phyloP scores from a whole-genome alignment of 192 early-diverging fungal species.

The Backusella parvicylindrica region DNA sequence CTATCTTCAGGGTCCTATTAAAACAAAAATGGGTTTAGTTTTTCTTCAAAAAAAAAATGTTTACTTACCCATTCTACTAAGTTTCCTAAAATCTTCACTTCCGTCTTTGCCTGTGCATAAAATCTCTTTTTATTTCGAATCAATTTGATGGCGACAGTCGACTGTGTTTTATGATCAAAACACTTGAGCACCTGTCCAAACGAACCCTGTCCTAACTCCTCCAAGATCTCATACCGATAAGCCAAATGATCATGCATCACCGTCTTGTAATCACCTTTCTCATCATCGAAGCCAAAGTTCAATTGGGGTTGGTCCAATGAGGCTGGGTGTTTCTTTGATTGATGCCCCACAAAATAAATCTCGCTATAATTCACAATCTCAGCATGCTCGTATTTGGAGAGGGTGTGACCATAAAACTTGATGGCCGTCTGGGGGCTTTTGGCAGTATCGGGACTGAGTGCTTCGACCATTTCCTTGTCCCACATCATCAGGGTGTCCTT shows the following conservation, averaged over 20 bases:
- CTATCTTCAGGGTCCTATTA: slow-evolving; percentile 73
- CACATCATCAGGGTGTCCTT: background rate
- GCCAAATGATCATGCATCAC: slow-evolving; percentile 80
- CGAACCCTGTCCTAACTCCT: slow-evolving; percentile 79
- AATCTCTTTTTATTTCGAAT: slow-evolving; percentile 96
- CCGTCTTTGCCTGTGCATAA: slow-evolving; percentile 90
- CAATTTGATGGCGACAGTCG: slow-evolving; percentile 85
- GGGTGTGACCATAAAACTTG: slow-evolving; percentile 58
- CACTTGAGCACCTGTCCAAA: slow-evolving; percentile 95
- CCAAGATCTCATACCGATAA: slow-evolving; percentile 91
- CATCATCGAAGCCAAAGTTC: slow-evolving; percentile 79
- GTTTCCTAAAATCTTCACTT: slow-evolving; percentile 89
- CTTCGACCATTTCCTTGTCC: background rate
- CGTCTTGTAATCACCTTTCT: slow-evolving; percentile 91
- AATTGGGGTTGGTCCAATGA: slow-evolving; percentile 52
- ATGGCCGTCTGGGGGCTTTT: slow-evolving; percentile 52
- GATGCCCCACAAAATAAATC: slow-evolving; percentile 84
- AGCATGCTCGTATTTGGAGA: slow-evolving; percentile 81
- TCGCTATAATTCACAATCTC: slow-evolving; percentile 79
- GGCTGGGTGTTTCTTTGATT: slow-evolving; percentile 52
- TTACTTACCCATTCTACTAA: slow-evolving; percentile 68
- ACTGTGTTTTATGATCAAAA: slow-evolving; percentile 88
- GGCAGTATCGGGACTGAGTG: slow-evolving; percentile 22
- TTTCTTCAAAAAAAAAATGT: background rate
- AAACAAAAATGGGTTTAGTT: background rate